Percentiles rank a stretch among this genome's conserved stretches.
phyloP scores from a whole-genome alignment of 352 stramenopile genomes.

The Globisporangium acanthophoron region DNA sequence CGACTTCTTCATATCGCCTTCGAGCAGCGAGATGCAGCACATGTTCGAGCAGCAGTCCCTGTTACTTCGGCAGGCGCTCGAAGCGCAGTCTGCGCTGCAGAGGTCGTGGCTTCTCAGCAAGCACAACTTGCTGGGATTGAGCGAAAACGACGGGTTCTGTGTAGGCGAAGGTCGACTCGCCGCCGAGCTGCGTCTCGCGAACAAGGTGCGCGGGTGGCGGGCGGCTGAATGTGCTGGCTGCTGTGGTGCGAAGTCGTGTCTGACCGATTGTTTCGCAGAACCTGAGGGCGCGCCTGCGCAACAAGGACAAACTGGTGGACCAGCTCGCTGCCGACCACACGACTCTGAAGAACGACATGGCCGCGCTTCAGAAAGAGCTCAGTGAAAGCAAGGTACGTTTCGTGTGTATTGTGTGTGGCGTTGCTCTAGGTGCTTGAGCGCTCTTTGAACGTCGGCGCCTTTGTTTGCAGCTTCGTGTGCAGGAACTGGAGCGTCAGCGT shows the following conservation, averaged over 20 bases:
- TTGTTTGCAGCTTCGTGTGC: slow-evolving; percentile 20
- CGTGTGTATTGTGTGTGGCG: slow-evolving; percentile 8
- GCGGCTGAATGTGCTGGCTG: background rate
- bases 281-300: slow-evolving; percentile 63
- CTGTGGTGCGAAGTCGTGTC: background rate
- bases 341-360: slow-evolving; percentile 44
- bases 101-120: slow-evolving; percentile 74
- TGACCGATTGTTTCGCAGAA: slow-evolving; percentile 36
- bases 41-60: slow-evolving; percentile 85
- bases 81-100: slow-evolving; percentile 69
- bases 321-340: slow-evolving; percentile 75
- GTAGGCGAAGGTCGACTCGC: slow-evolving; percentile 78
- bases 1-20: slow-evolving; percentile 81
- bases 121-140: slow-evolving; percentile 61
- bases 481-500: slow-evolving; percentile 25
- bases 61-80: slow-evolving; percentile 58
- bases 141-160: slow-evolving; percentile 46
- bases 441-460: background rate
- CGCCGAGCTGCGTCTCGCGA: slow-evolving; percentile 73
- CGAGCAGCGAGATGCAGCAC: slow-evolving; percentile 82
- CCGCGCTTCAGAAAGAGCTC: slow-evolving; percentile 56
- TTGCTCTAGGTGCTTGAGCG: background rate
- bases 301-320: slow-evolving; percentile 82
- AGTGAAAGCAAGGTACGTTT: slow-evolving; percentile 46
- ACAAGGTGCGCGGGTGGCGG: slow-evolving; percentile 44